These are phyloP conservation scores for Malassezia globosa DNA, from an alignment of 1,284 basidiomycete genomes.

Conservation along the genomic window DNA sequence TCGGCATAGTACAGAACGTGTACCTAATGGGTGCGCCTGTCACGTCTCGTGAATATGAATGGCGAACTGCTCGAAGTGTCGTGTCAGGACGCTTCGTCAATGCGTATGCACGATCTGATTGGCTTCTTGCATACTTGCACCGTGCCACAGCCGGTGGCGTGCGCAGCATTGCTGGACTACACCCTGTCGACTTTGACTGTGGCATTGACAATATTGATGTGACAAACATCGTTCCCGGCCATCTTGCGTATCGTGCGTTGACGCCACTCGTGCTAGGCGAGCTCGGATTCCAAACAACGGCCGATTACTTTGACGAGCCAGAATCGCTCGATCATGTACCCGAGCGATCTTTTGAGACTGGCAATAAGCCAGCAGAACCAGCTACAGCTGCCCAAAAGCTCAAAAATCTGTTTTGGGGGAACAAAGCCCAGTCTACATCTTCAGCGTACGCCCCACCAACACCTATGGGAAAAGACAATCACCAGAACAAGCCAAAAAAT, in stretches of 20 bases:
- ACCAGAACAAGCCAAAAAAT: too few relatives aligned
- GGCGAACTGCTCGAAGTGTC: slow-evolving; percentile 36
- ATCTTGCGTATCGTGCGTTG: slow-evolving; percentile 39
- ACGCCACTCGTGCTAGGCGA: slow-evolving; percentile 44
- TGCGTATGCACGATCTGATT: slow-evolving; percentile 42
- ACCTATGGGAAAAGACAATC: too few relatives aligned
- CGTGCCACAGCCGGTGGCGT: slow-evolving; percentile 43
- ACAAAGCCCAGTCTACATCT: too few relatives aligned
- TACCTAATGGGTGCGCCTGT: slow-evolving; percentile 45
- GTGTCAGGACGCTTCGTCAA: slow-evolving; percentile 45
- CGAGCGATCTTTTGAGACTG: slow-evolving; percentile 19
- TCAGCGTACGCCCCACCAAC: too few relatives aligned
- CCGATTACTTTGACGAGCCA: slow-evolving; percentile 47
- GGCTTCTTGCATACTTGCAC: slow-evolving; percentile 45
- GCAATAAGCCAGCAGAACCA: neutral
- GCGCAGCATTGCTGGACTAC: slow-evolving; percentile 42
- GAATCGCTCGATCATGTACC: slow-evolving; percentile 40
- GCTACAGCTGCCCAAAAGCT: neutral
- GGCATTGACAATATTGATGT: slow-evolving; percentile 46
- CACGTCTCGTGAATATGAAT: slow-evolving; percentile 36
- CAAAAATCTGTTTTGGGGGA: neutral
- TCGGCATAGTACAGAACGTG: slow-evolving; percentile 45
- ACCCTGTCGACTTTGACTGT: slow-evolving; percentile 39
- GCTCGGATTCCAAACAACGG: slow-evolving; percentile 43
- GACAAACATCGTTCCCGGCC: slow-evolving; percentile 41